Conservation (phyloP, 1,284 basidiomycete genomes). For the Veloporphyrellus conicus region DNA sequence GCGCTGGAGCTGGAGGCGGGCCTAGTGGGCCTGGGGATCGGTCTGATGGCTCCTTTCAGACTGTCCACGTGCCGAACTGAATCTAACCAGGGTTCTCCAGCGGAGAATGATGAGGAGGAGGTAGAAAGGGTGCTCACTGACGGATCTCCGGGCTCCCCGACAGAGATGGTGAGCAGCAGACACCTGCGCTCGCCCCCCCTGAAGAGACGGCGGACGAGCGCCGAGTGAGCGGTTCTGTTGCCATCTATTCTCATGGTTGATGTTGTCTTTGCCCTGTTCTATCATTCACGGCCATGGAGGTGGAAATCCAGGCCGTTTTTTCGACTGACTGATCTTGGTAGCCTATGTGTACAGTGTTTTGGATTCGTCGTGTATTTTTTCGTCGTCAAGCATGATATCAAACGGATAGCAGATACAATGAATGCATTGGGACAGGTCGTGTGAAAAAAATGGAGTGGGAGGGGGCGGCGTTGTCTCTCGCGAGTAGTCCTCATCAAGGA, state of each 20-base stretch:
- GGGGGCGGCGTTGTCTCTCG: slow-evolving; percentile 15
- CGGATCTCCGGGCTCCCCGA: slow-evolving; percentile 24
- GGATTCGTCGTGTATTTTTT: slow-evolving; percentile 26
- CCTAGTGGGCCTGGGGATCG: slow-evolving; percentile 44
- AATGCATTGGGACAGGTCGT: slow-evolving; percentile 12
- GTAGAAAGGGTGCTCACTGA: slow-evolving; percentile 29
- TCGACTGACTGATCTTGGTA: slow-evolving; percentile 15
- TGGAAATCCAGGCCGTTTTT: slow-evolving; percentile 3
- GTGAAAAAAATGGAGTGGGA: slow-evolving; percentile 24
- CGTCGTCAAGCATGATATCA: slow-evolving; percentile 5
- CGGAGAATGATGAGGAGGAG: slow-evolving; percentile 34
- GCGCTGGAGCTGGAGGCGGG: slow-evolving; percentile 32
- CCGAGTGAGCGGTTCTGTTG: slow-evolving; percentile 17
- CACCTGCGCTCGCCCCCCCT: slow-evolving; percentile 38
- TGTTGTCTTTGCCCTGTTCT: slow-evolving; percentile 9
- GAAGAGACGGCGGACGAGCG: slow-evolving; percentile 42
- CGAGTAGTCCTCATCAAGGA: slow-evolving; percentile 26
- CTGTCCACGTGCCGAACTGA: slow-evolving; percentile 32
- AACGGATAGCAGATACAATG: slow-evolving; percentile 3
- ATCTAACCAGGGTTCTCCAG: slow-evolving; percentile 10
- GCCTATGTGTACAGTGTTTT: slow-evolving; percentile 35
- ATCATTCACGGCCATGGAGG: slow-evolving; percentile 14
- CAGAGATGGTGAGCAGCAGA: slow-evolving; percentile 19
- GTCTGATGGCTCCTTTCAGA: slow-evolving; percentile 53
- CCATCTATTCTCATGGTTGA: slow-evolving; percentile 5